These are phyloP conservation scores for Alternaria burnsii DNA, from an alignment of 2,329 filamentous ascomycete species.

Conservation along the genomic window DNA sequence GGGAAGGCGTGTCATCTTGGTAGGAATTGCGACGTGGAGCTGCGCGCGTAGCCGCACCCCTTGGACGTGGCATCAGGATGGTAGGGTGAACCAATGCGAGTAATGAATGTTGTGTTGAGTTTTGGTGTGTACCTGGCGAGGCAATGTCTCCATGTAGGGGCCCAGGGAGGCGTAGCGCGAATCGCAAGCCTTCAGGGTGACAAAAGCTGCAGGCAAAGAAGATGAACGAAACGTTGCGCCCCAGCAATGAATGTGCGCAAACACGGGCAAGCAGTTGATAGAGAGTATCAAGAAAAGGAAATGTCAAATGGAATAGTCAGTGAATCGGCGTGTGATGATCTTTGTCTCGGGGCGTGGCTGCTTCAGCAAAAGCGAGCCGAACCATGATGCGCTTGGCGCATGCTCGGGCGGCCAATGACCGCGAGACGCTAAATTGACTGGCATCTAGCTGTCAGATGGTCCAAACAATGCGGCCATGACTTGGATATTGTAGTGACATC, in stretches of 20 bases:
- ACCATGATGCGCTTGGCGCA: constrained; percentile 34
- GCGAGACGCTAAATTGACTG: constrained; percentile 32
- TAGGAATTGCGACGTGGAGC: constrained; percentile 42
- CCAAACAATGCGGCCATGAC: constrained; percentile 14
- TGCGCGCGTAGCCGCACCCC: constrained; percentile 37
- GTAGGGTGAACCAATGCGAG: neutral
- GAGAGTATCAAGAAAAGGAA: constrained; percentile 28
- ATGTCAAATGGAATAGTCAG: constrained; percentile 28
- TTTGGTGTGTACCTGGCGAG: constrained; percentile 25
- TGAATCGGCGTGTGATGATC: constrained; percentile 43
- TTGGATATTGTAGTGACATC: constrained; percentile 3
- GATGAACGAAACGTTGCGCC: constrained; percentile 33
- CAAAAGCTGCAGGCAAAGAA: constrained; percentile 34
- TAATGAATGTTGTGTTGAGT: constrained; percentile 16
- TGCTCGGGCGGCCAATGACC: constrained; percentile 33
- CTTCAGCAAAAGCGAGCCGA: constrained; percentile 41
- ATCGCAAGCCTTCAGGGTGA: constrained; percentile 45
- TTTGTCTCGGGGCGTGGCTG: constrained; percentile 48
- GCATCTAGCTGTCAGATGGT: constrained; percentile 27
- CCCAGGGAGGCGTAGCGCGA: constrained; percentile 47
- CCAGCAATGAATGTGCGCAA: constrained; percentile 21
- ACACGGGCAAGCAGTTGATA: constrained; percentile 19
- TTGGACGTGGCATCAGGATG: constrained; percentile 36
- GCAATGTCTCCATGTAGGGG: constrained; percentile 36
- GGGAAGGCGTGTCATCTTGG: constrained; percentile 45